Base-by-base conservation (phyloP, 768 basidiomycete species). In the Collybia mongolica region DNA sequence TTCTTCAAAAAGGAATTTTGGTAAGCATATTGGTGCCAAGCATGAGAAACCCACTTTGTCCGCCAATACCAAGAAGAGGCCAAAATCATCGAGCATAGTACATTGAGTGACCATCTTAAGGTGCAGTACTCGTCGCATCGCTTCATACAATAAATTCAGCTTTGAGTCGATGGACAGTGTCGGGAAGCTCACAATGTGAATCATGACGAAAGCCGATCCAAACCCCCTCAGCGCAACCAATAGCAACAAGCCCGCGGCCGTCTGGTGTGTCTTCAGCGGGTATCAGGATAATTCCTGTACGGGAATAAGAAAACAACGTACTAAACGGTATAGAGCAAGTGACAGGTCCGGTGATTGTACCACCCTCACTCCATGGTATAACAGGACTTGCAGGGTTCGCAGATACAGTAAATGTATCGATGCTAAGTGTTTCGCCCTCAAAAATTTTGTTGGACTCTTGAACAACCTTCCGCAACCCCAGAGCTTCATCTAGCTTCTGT, bases 381-480 rank as follows among this genome's bases (percentile, higher is more conserved):
- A 62, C 60, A 0, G 72, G 64, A n/a, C 70, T 73, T 23, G 74
- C 70, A 14, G 76, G 71, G 51, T 84, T 70, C 0, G 83, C 78
- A 0, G 90, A 87, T 0, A 91, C 78, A 48, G 84, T 71, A 76
- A 97, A 97, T 0, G 92, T 93, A 59, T 94, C 90, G 17, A 81
- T 76, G 62, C 93, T 95, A 37, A 97, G 77, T 2, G 88, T 90
- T 61, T 92, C 91, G 55, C 93, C 79, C 69, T 95, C 94, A 60
- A 98, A 97, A n/a, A 93, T 91, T 71, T 92, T 93, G 68, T 92
- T 93, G 24, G 86, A 84, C 59, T 98, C 95, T 58, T 95, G 88
- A 17, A 94, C 93, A 32, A 90, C 87, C 60, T 83, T 84, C 19
- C 95, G 82, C 53, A 96, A 60, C 7, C 86, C 90, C 36, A 93